Evolutionary conservation across 2,329 filamentous ascomycete genomes (phyloP).

Genomic region (Cordyceps cicadae): DNA sequence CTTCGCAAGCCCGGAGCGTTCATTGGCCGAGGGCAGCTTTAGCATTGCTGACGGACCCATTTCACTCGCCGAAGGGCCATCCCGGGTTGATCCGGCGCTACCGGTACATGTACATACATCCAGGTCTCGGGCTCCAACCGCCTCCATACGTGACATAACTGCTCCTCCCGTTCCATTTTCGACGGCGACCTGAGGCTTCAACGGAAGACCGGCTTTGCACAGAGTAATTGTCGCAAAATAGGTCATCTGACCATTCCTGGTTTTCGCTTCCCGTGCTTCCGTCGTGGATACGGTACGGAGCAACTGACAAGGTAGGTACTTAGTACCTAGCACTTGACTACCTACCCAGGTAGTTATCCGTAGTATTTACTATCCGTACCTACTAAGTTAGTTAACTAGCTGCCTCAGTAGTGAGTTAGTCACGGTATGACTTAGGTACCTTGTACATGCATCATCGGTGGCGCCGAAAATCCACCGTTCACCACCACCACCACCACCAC

Average conservation of each 20-base stretch:
- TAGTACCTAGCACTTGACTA: too few species aligned
- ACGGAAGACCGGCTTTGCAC: not conserved
- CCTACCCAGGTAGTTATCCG: too few species aligned
- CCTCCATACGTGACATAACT: not conserved
- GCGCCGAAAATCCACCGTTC: not conserved
- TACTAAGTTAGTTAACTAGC: too few species aligned
- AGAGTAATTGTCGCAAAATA: not conserved
- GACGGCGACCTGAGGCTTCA: conserved; percentile 3
- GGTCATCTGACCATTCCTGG: not conserved
- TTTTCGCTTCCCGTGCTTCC: not conserved
- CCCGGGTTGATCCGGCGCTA: conserved; percentile 9
- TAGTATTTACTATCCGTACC: too few species aligned
- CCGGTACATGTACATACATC: not conserved
- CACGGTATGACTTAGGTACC: too few species aligned
- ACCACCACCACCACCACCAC: not conserved
- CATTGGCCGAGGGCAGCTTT: not conserved
- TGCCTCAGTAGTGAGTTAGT: too few species aligned
- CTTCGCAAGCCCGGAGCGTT: not conserved
- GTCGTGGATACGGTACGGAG: not conserved
- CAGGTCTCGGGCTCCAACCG: not conserved
- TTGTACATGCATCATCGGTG: not conserved
- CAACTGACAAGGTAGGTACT: too few species aligned
- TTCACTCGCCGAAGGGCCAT: not conserved
- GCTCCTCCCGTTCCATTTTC: conserved; percentile 6
- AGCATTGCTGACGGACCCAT: too few species aligned